Evolutionary conservation across 1,284 basidiomycete genomes (phyloP).

Genomic region (Agaricales sp.): DNA sequence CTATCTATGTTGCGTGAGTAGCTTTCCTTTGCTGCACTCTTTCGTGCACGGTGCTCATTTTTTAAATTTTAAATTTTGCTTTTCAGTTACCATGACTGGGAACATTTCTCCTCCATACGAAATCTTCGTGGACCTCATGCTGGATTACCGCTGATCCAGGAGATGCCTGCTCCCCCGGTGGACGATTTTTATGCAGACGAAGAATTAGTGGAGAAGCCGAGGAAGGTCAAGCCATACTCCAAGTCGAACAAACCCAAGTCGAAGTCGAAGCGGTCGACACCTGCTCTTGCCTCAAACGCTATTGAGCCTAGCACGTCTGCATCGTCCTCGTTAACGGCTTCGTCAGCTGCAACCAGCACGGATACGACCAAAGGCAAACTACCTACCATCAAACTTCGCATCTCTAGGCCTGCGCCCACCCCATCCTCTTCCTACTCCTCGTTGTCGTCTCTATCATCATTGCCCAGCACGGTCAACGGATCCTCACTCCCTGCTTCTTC

Average conservation of each 20-base stretch:
- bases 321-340: constrained; percentile 8
- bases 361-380: neutral
- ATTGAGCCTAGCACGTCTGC: neutral
- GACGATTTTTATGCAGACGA: constrained; percentile 6
- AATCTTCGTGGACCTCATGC: constrained; percentile 79
- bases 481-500: constrained; percentile 12
- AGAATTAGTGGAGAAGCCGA: constrained; percentile 19
- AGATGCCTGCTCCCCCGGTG: constrained; percentile 19
- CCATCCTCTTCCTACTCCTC: neutral
- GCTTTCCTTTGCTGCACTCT: constrained; percentile 10
- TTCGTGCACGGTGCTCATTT: constrained; percentile 7
- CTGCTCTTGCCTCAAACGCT: constrained; percentile 2
- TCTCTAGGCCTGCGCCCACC: neutral
- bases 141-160: constrained; percentile 63
- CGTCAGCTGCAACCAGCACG: constrained; percentile 10
- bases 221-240: constrained; percentile 12
- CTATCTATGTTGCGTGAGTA: constrained; percentile 75
- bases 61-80: too few relatives aligned
- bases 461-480: constrained; percentile 5
- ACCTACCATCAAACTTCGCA: neutral
- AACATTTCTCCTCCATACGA: constrained; percentile 89
- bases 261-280: constrained; percentile 12
- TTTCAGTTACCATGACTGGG: constrained; percentile 81
- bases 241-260: constrained; percentile 25
- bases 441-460: constrained; percentile 1